phyloP scores from a whole-genome alignment of 306 rosid genomes.

The Macrotyloma uniflorum region DNA sequence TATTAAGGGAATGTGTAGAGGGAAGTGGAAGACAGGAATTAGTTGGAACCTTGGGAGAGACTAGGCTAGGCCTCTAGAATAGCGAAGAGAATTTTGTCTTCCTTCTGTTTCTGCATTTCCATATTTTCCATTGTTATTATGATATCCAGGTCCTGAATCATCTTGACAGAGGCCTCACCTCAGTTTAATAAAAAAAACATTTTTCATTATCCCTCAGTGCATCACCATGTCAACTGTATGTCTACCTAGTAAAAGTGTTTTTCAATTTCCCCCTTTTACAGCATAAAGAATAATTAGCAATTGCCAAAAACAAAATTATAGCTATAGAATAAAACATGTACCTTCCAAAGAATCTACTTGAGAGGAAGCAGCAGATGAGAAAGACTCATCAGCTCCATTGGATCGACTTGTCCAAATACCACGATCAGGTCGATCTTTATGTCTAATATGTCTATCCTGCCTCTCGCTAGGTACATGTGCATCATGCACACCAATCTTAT shows the following conservation, averaged over 20 bases:
- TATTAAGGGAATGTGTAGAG: neutral
- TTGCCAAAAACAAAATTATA: constrained; percentile 9
- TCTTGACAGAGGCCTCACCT: too few relatives aligned
- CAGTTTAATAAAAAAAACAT: too few relatives aligned
- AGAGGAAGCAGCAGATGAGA: constrained; percentile 43
- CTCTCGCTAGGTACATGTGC: constrained; percentile 55
- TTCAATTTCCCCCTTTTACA: neutral
- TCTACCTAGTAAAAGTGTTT: neutral
- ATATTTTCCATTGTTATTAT: neutral
- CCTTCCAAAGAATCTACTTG: constrained; percentile 58
- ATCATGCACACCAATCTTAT: constrained; percentile 51
- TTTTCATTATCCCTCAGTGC: too few relatives aligned
- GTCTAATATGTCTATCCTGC: constrained; percentile 53
- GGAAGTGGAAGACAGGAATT: neutral
- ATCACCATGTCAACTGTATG: neutral
- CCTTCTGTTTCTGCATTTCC: neutral
- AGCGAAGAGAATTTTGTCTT: neutral
- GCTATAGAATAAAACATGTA: constrained; percentile 26
- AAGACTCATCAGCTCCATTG: constrained; percentile 57
- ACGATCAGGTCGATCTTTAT: constrained; percentile 66
- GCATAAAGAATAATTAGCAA: constrained; percentile 1
- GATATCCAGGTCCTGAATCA: neutral
- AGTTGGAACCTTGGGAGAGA: neutral
- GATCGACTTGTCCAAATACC: constrained; percentile 58
- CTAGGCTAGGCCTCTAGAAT: too few relatives aligned